Base-by-base conservation (phyloP, 495 filamentous ascomycete species). In the Bathelium albidoporum region DNA sequence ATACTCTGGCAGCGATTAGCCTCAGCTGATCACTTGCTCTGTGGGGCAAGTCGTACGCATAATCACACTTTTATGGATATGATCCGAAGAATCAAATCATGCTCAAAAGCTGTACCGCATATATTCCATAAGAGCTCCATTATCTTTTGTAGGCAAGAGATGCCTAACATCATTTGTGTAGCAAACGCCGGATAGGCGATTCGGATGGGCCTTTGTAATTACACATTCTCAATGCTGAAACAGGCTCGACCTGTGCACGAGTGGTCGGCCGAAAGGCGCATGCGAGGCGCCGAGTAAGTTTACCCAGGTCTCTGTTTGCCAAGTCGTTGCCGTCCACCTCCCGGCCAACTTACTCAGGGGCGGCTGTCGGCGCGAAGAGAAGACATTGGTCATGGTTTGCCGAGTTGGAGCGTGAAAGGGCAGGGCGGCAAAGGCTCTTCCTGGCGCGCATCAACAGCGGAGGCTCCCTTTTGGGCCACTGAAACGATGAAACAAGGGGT, bases 401-500 rank as follows among this genome's bases (percentile, higher is more conserved):
- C 34, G 34, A 39, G 34, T 14, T 14, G 34, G 34, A 5, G 43
- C 20, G 43, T 20, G 20, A 49, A 10, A 3, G n/a, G 43, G 18
- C 9, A 49, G n/a, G 43, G 9, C 5, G 3, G 43, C 43, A 49
- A 49, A 3, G 3, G 11, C 5, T 3, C 7, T 10, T 49, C 43
- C 43, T 49, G 20, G 43, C 43, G 43, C 43, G 43, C 43, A 49
- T 49, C 43, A 49, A 49, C 43, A 14, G 43, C n/a, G 18, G 11
- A 49, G 43, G 43, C 11, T 9, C 49, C 24, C 16, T 55, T 55
- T 55, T 9, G 49, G 49, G 22, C 9, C 2, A 28, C 5, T 29
- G 24, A 55, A 55, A 55, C 49, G 12, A 20, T 55, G 49, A 55
- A 55, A 55, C 49, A 55, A 55, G 2, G 49, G 49, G 49, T 9